Base-by-base conservation (phyloP, 345 rosid species). In the Bruguiera gymnorhiza region DNA sequence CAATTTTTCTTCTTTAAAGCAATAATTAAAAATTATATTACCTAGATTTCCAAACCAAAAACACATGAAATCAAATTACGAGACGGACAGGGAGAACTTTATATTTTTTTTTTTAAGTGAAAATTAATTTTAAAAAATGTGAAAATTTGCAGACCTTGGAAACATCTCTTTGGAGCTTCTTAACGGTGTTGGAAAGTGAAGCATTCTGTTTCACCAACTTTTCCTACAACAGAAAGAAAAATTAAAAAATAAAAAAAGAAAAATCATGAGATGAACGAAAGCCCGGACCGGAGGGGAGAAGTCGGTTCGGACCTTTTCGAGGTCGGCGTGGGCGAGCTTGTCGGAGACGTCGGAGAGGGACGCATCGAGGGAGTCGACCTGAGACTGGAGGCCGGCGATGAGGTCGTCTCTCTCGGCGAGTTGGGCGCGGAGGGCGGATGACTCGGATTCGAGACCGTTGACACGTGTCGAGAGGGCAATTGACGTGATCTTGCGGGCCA, bases 401-500 rank as follows among this genome's bases (percentile, higher is more conserved):
- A 81, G 70, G 9, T 73, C 73, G n/a, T 94, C 98, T 59, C 83
- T 88, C 60, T 85, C 93, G 77, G 85, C 74, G 79, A 94, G 83
- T 26, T 65, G 56, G 50, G 73, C 79, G 1, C 79, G 87, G 67
- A 91, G 85, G 51, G 75, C 81, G 65, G 88, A 83, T 36, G 88
- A 81, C 78, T 91, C 96, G 4, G 92, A 74, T 85, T 94, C 98
- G 62, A 94, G 97, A 21, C 84, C 63, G 6, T 92, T 88, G 82
- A 94, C 88, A 65, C 98, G 97, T 31, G 96, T 78, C 26, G 96
- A 78, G 73, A 94, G 89, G 24, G 98, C 98, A 70, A 94, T 75
- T 75, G 98, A 94, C 20, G 97, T 94, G 90, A 91, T 94, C 53
- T 91, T 94, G 60, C 98, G 97, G 51, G 98, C 98, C 76, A 94